Percentiles rank a stretch among this genome's conserved stretches.
phyloP scores from a whole-genome alignment of 805 yeast genomes.

The Kazachstania viticola region DNA sequence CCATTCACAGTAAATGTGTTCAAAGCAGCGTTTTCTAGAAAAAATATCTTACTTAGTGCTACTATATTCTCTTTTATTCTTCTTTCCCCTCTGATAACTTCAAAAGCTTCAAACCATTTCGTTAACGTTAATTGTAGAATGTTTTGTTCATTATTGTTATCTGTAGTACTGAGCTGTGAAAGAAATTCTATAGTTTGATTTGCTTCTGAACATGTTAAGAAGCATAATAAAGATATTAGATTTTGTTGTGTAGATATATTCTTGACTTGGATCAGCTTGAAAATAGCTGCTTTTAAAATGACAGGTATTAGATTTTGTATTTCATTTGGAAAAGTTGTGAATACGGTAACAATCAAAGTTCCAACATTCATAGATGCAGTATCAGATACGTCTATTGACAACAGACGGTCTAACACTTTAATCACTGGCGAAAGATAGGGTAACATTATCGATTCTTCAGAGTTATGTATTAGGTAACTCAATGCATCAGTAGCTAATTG shows the following conservation, averaged over 20 bases:
- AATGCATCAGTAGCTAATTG: constrained; percentile 71
- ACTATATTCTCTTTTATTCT: constrained; percentile 53
- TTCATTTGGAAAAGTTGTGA: constrained; percentile 38
- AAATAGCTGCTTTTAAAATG: constrained; percentile 64
- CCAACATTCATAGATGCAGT: constrained; percentile 75
- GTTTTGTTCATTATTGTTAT: constrained; percentile 22
- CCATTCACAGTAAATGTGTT: constrained; percentile 55
- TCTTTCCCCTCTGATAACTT: constrained; percentile 66
- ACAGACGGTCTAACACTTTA: constrained; percentile 48
- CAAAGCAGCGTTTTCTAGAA: constrained; percentile 44
- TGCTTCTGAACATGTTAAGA: constrained; percentile 53
- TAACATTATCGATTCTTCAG: constrained; percentile 16
- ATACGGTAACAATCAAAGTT: constrained; percentile 45
- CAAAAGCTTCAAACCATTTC: constrained; percentile 78
- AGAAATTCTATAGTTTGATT: constrained; percentile 53
- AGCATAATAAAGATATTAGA: constrained; percentile 63
- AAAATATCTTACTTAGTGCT: constrained; percentile 59
- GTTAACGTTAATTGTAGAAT: constrained; percentile 51
- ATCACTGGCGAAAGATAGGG: constrained; percentile 25
- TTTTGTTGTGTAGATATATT: constrained; percentile 70
- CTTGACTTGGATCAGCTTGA: constrained; percentile 51
- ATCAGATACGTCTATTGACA: constrained; percentile 63
- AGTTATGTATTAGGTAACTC: constrained; percentile 41
- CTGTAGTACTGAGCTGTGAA: constrained; percentile 24
- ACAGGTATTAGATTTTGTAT: constrained; percentile 32